These are phyloP conservation scores for Annulohypoxylon stygium DNA, from an alignment of 495 filamentous ascomycete genomes.

Conservation along the genomic window DNA sequence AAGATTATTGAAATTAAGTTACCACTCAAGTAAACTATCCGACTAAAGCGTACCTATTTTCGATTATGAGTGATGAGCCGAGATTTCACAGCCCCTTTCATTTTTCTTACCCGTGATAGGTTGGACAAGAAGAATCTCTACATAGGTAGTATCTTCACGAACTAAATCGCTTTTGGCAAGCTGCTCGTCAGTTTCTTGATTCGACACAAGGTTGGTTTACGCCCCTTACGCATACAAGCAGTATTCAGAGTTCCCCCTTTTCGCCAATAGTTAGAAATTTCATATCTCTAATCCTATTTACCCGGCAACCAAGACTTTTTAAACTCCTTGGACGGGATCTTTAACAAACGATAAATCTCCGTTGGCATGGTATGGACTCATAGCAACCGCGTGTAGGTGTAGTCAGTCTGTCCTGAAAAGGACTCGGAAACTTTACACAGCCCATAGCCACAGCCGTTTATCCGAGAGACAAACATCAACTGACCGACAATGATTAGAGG, in stretches of 20 bases:
- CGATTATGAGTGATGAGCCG: background rate
- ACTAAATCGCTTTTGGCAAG: background rate
- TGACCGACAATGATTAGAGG: too few species aligned
- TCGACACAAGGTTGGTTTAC: background rate
- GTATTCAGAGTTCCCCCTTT: background rate
- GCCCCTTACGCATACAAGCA: background rate
- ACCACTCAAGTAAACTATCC: background rate
- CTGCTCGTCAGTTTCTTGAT: background rate
- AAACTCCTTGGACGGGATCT: too few species aligned
- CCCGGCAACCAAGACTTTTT: too few species aligned
- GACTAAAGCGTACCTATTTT: background rate
- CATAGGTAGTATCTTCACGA: background rate
- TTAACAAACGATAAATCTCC: too few species aligned
- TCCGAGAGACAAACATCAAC: too few species aligned
- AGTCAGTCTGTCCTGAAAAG: too few species aligned
- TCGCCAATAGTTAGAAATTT: background rate
- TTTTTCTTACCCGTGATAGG: background rate
- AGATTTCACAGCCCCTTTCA: background rate
- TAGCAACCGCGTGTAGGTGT: too few species aligned
- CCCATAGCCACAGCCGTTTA: too few species aligned
- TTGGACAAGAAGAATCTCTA: background rate
- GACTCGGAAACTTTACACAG: too few species aligned
- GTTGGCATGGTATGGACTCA: too few species aligned
- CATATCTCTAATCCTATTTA: too few species aligned
- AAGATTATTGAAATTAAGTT: background rate